A percentile compares a stretch with the other conserved stretches of the same genome.
phyloP scores from a whole-genome alignment of 2,329 filamentous ascomycete species.

The Pseudogymnoascus sp. region DNA sequence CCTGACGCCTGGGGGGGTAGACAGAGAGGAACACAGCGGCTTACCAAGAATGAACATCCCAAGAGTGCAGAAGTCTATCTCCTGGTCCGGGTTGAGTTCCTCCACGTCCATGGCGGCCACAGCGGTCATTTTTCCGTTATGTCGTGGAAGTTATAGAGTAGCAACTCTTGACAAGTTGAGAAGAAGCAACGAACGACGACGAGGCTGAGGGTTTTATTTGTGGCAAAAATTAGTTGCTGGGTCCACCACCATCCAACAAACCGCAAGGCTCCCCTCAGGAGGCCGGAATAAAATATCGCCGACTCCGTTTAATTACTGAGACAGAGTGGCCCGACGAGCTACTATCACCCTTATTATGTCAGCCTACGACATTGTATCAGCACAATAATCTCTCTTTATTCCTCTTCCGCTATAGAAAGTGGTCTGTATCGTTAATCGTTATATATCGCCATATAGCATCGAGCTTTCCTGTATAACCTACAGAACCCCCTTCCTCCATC shows the following conservation, averaged over 20 bases:
- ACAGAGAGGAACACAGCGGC: constrained; percentile 17
- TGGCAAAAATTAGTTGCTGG: constrained; percentile 1
- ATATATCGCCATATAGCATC: not conserved
- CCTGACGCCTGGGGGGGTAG: not conserved
- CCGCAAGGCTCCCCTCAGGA: not conserved
- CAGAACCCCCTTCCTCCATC: not conserved
- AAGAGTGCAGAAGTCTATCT: constrained; percentile 59
- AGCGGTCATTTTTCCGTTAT: constrained; percentile 20
- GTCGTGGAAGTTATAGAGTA: not conserved
- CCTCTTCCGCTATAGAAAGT: not conserved
- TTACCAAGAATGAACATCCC: constrained; percentile 69
- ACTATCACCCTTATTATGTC: not conserved
- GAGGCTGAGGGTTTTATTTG: constrained; percentile 1
- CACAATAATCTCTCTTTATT: not conserved
- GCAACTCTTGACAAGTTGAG: not conserved
- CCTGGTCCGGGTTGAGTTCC: constrained; percentile 22
- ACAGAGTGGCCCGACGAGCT: not conserved
- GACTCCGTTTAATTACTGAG: not conserved
- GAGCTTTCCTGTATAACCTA: not conserved
- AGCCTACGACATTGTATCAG: not conserved
- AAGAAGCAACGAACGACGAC: not conserved
- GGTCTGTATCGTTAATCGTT: not conserved
- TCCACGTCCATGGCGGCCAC: constrained; percentile 23
- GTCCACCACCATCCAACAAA: not conserved
- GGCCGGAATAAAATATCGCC: not conserved